Evolutionary conservation across 2,329 filamentous ascomycete species (phyloP).

Genomic region (Calonectria honghensis): DNA sequence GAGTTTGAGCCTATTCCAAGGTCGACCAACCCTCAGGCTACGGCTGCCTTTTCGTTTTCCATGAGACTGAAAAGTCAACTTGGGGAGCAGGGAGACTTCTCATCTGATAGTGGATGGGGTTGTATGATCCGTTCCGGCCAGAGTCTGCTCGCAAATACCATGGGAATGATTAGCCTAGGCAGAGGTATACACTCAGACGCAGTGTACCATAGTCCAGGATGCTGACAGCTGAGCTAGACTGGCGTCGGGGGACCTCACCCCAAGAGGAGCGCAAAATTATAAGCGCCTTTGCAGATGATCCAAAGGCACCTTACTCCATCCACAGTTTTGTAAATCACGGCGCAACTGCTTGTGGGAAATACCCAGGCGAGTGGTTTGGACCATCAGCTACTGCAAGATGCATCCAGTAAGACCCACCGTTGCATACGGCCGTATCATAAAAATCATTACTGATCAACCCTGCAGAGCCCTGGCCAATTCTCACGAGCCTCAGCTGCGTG

Average conservation of each 20-base stretch:
- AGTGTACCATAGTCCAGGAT: neutral
- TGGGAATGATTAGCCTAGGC: constrained; percentile 83
- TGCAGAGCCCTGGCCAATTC: constrained; percentile 83
- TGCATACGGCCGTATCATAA: neutral
- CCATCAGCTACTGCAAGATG: constrained; percentile 96
- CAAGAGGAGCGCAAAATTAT: constrained; percentile 82
- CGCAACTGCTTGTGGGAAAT: constrained; percentile 90
- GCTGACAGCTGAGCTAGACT: constrained; percentile 69
- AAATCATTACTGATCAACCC: constrained; percentile 27
- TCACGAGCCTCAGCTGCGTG: constrained; percentile 79
- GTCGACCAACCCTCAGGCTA: constrained; percentile 83
- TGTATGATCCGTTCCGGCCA: constrained; percentile 99
- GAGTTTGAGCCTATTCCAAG: constrained; percentile 89
- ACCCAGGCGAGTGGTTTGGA: constrained; percentile 98
- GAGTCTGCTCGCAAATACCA: constrained; percentile 90
- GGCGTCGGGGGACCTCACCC: constrained; percentile 79
- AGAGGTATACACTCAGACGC: constrained; percentile 75
- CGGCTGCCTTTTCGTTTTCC: constrained; percentile 84
- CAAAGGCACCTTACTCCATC: constrained; percentile 91
- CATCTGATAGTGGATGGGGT: constrained; percentile 96
- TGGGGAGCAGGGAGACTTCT: constrained; percentile 86
- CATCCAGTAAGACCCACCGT: constrained; percentile 83
- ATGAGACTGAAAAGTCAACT: constrained; percentile 90
- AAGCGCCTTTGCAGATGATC: constrained; percentile 90
- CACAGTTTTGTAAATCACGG: constrained; percentile 95